Base-by-base conservation (phyloP, 345 rosid species). In the Barbarea vulgaris region DNA sequence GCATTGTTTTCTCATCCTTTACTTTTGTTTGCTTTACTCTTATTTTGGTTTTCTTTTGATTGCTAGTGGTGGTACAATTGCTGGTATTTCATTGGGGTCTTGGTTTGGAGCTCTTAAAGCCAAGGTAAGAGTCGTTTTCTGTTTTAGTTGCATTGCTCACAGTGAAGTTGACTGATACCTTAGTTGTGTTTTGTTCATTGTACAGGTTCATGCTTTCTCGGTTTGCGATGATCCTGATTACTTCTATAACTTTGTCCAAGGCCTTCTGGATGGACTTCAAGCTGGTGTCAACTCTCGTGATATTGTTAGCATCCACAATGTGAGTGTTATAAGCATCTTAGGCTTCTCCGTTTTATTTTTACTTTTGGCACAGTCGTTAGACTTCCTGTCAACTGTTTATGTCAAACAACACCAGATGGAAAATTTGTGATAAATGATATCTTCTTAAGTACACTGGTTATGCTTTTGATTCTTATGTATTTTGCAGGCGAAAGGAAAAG, bases 191-290 rank as follows among this genome's bases (percentile, higher is more conserved):
- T 60, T 42, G 21, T 59, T 70, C 67, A 19, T 47, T 41, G 19
- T 74, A 17, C 85, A 94, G 98, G 96, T 94, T 72, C 97, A 91
- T 90, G 97, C 97, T 31, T 94, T 88, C 71, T 84, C 87, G 58
- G 97, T 94, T 42, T 94, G 96, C 64, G 96, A 94, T 73, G 90
- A 90, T 75, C 98, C 96, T 65, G 91, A 87, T 84, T 91, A 91
- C 88, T 90, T 91, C 82, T 84, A 90, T 33, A 73, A 86, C 87
- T 94, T 75, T 77, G 94, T 85, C 70, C 97, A 94, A 94, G 88
- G 77, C 74, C 91, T 91, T 63, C 72, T 85, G 14, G 92, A 94
- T 80, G 98, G 95, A 69, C 87, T 94, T 74, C 70, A 80, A 22
- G 95, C 96, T 62, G 95, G 91, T 57, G 89, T 91, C 50, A 48